Evolutionary conservation across 805 yeast genomes (phyloP).

Genomic region (Candida orba): DNA sequence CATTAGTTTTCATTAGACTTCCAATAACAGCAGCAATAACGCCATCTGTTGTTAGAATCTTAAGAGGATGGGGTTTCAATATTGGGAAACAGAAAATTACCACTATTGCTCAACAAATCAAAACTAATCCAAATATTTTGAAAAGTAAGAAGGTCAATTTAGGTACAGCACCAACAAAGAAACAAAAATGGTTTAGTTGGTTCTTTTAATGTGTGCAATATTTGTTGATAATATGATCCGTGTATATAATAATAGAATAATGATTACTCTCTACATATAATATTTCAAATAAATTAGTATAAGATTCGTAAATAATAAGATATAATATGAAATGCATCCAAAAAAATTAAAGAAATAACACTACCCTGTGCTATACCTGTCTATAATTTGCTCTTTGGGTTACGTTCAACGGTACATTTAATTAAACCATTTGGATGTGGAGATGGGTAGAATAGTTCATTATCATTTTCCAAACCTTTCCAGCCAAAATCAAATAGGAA

Average conservation of each 20-base stretch:
- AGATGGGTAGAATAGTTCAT: constrained; percentile 81
- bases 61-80: constrained; percentile 75
- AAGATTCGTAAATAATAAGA: not conserved
- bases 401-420: constrained; percentile 78
- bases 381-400: constrained; percentile 47
- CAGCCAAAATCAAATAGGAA: constrained; percentile 72
- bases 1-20: constrained; percentile 72
- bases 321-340: not conserved
- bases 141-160: constrained; percentile 35
- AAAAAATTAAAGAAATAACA: not conserved
- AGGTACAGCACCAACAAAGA: constrained; percentile 44
- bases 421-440: constrained; percentile 92
- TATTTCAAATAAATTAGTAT: too few relatives aligned
- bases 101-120: constrained; percentile 30
- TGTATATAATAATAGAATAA: not conserved
- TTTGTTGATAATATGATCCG: too few relatives aligned
- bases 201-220: constrained; percentile 45
- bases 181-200: constrained; percentile 53
- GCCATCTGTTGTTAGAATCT: constrained; percentile 60
- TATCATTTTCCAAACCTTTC: constrained; percentile 77
- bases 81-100: constrained; percentile 48
- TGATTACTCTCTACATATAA: too few relatives aligned
- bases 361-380: not conserved
- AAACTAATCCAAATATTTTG: constrained; percentile 29
- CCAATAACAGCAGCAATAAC: constrained; percentile 92